Conservation (phyloP, 1,284 basidiomycete genomes). For the Agaricales sp. region DNA sequence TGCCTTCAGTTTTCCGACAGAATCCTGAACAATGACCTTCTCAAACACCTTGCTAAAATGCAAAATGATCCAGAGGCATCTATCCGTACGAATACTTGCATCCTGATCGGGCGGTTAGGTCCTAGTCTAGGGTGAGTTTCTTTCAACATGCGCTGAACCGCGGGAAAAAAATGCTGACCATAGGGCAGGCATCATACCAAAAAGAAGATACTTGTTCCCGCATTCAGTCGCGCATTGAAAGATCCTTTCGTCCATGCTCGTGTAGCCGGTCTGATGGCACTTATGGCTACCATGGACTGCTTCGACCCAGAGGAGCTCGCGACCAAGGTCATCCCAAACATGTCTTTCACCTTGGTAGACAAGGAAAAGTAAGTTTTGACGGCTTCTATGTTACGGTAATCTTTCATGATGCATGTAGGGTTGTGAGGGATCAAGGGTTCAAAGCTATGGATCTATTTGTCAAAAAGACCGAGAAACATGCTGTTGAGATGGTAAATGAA, state of each 20-base stretch:
- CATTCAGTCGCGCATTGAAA: constrained; percentile 85
- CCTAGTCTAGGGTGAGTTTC: constrained; percentile 65
- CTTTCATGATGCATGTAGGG: constrained; percentile 31
- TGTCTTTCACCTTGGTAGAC: constrained; percentile 75
- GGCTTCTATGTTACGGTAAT: no score
- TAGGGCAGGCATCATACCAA: constrained; percentile 64
- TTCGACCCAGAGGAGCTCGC: constrained; percentile 89
- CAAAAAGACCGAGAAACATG: constrained; percentile 74
- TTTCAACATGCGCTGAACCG: no score
- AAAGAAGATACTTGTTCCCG: constrained; percentile 91
- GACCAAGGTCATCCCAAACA: constrained; percentile 77
- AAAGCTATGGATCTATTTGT: constrained; percentile 83
- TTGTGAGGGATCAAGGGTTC: constrained; percentile 91
- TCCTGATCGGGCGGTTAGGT: constrained; percentile 87
- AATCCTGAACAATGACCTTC: constrained; percentile 93
- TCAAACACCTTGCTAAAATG: constrained; percentile 87
- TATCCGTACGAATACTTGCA: constrained; percentile 96
- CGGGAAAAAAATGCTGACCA: no score
- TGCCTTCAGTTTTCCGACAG: constrained; percentile 90
- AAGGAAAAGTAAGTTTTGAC: constrained; percentile 70
- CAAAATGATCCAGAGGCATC: constrained; percentile 90
- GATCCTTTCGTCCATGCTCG: constrained; percentile 91
- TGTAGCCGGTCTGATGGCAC: constrained; percentile 91
- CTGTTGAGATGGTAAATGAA: constrained; percentile 60
- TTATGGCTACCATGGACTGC: constrained; percentile 90